Evolutionary conservation across 2,329 filamentous ascomycete genomes (phyloP), one percentile per base, ranked within the genome.

Genomic region (Neofusicoccum parvum): DNA sequence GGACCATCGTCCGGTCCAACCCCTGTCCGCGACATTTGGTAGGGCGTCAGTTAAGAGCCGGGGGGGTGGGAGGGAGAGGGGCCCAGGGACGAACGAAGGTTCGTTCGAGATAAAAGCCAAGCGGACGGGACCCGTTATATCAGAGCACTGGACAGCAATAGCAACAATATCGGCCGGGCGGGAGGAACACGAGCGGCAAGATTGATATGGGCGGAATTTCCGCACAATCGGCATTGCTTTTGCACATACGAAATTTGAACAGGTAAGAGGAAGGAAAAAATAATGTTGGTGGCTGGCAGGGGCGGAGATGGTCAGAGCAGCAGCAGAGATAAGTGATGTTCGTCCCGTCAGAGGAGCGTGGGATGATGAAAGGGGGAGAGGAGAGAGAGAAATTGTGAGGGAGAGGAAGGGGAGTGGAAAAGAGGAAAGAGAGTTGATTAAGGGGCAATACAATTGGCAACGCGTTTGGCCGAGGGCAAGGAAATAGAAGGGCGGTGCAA

Each of bases 131-230:
- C 14, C n/a, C 17, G 50, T 4, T 10, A 37, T 53, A 53, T 53
- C 50, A 37, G 34, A n/a, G 50, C 50, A 53, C 34, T 53, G 50
- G 50, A 17, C 50, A 53, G 15, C 32, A 53, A 53, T 53, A 53
- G n/a, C 15, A 37, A 17, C 2, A 12, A 10, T 12, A 17, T 9
- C 23, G 6, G 43, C 6, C 43, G 43, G 4, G 7, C 17, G 17
- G 17, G 6, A 4, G 48, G 48, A 50, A 12, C 37, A 39, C 37
- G 27, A 32, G 27, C 27, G 27, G 27, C 27, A 32, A 32, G 27
- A 32, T 32, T 32, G 27, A 5, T 32, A 6, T 6, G 27, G 27
- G 4, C 27, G 27, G 27, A 32, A 6, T 32, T 32, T 6, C 27
- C 27, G 27, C 27, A 32, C 4, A 32, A 32, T 32, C 27, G 27